Base-by-base conservation (phyloP, 2,329 filamentous ascomycete genomes). In the Moelleriella libera region DNA sequence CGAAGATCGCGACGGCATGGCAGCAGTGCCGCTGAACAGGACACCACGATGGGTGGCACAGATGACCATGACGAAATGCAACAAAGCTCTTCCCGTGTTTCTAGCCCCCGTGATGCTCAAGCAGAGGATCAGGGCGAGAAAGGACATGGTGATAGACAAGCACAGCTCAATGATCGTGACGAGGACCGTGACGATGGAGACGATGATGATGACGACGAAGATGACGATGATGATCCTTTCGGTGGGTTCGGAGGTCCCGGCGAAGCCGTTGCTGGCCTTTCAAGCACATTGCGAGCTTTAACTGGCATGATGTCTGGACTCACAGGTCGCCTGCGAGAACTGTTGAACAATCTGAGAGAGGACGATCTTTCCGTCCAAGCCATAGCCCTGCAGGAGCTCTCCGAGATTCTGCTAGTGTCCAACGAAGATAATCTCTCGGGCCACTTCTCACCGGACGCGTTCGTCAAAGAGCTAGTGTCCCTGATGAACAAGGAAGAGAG, bases 401-500 rank as follows among this genome's bases (percentile, higher is more conserved):
- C 90, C 0, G 89, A 98, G 64, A 82, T 97, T 47, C 71, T 98
- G 5, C 72, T 98, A 31, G 86, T 98, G 39, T 95, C 90, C 9
- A 97, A 92, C 55, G 92, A 98, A 66, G 92, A 98, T 61, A 96
- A 94, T 54, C 75, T 98, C 9, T 87, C 90, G 2, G 92, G 92
- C 5, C 88, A 96, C 59, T 97, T 98, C 63, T 87, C 87, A 1
- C 88, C 92, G 2, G 92, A 98, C 65, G 78, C 86, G 7, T 97
- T 92, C 60, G 88, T 98, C 48, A 96, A 95, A 66, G 92, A 98
- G 66, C 72, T 98, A 46, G 88, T 98, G 44, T 68, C 75, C 10
- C 69, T 98, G 55, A 97, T 98, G 92, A 87, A 86, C 59, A 88
- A 94, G 49, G 88, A 94, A 57, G 88, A 94, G 61, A 96, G 95